These are phyloP conservation scores for Botryotinia calthae DNA, from an alignment of 2,329 filamentous ascomycete genomes.

Conservation along the genomic window DNA sequence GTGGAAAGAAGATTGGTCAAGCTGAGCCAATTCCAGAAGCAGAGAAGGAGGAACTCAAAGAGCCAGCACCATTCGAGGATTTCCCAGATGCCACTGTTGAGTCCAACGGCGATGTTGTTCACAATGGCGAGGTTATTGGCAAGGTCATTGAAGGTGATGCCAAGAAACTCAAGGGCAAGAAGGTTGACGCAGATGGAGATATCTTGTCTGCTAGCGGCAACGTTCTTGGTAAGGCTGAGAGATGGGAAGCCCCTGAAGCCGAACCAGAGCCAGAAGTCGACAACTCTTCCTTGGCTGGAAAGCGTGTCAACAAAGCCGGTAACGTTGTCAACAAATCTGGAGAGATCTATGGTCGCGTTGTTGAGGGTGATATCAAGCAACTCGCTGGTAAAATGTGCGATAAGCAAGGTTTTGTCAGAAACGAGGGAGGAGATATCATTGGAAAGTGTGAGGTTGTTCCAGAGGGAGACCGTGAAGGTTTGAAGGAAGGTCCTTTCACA, in stretches of 20 bases:
- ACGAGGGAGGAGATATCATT: slow-evolving; percentile 69
- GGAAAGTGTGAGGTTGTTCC: slow-evolving; percentile 66
- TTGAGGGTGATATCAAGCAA: slow-evolving; percentile 63
- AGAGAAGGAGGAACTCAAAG: slow-evolving; percentile 50
- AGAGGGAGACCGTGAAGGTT: slow-evolving; percentile 61
- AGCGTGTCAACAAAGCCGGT: slow-evolving; percentile 69
- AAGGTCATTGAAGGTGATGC: slow-evolving; percentile 62
- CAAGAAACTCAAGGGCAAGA: slow-evolving; percentile 61
- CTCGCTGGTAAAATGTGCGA: slow-evolving; percentile 69
- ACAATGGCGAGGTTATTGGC: slow-evolving; percentile 54
- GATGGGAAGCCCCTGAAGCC: slow-evolving; percentile 56
- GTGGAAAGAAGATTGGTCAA: slow-evolving; percentile 64
- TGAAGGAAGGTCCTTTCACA: slow-evolving; percentile 66
- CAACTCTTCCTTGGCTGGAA: slow-evolving; percentile 63
- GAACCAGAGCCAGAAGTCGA: slow-evolving; percentile 50
- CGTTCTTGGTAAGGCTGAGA: slow-evolving; percentile 63
- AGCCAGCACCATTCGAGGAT: slow-evolving; percentile 54
- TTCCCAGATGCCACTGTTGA: slow-evolving; percentile 55
- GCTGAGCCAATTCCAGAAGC: slow-evolving; percentile 60
- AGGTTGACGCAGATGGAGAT: slow-evolving; percentile 67
- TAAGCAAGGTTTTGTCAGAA: slow-evolving; percentile 68
- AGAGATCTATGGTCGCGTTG: slow-evolving; percentile 59
- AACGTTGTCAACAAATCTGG: slow-evolving; percentile 56
- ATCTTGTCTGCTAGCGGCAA: slow-evolving; percentile 67
- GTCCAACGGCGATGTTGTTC: slow-evolving; percentile 52